These are phyloP conservation scores for Fusarium sp. DNA, from an alignment of 2,329 filamentous ascomycete species.

Conservation along the genomic window DNA sequence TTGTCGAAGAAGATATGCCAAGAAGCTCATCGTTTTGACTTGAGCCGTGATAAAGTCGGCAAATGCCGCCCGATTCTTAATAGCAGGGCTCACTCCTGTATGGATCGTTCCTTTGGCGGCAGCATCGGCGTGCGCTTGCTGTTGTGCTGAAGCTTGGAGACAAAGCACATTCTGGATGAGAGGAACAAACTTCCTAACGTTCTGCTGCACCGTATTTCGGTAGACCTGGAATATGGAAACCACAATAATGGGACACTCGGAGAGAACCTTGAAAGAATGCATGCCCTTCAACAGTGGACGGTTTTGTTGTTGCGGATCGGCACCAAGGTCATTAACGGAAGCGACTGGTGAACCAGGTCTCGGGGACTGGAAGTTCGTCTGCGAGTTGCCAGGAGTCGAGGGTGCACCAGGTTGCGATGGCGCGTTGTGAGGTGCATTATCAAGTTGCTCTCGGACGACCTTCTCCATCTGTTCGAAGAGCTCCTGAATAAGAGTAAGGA, in stretches of 20 bases:
- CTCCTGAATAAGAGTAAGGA: constrained; percentile 91
- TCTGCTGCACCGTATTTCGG: constrained; percentile 79
- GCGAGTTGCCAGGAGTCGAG: constrained; percentile 74
- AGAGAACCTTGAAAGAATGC: constrained; percentile 98
- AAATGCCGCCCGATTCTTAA: constrained; percentile 93
- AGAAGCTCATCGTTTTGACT: constrained; percentile 99
- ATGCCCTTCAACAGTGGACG: constrained; percentile 90
- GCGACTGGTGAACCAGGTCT: constrained; percentile 90
- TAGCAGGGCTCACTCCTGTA: constrained; percentile 91
- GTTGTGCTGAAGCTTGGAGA: constrained; percentile 91
- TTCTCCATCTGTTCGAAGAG: constrained; percentile 96
- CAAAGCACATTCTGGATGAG: constrained; percentile 91
- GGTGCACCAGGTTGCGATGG: constrained; percentile 68
- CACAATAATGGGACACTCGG: constrained; percentile 98
- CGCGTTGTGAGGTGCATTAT: constrained; percentile 73
- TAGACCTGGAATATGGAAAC: constrained; percentile 98
- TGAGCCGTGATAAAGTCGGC: constrained; percentile 98
- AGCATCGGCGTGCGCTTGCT: constrained; percentile 90
- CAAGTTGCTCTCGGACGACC: constrained; percentile 94
- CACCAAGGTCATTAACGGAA: constrained; percentile 82
- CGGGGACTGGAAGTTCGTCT: constrained; percentile 85
- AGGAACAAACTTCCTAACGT: constrained; percentile 92
- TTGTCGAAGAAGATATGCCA: constrained; percentile 90
- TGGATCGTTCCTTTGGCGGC: constrained; percentile 84
- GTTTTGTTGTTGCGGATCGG: constrained; percentile 83